These are phyloP conservation scores for Meyerozyma athensensis DNA, from an alignment of 1,139 yeast genomes.

Conservation along the genomic window DNA sequence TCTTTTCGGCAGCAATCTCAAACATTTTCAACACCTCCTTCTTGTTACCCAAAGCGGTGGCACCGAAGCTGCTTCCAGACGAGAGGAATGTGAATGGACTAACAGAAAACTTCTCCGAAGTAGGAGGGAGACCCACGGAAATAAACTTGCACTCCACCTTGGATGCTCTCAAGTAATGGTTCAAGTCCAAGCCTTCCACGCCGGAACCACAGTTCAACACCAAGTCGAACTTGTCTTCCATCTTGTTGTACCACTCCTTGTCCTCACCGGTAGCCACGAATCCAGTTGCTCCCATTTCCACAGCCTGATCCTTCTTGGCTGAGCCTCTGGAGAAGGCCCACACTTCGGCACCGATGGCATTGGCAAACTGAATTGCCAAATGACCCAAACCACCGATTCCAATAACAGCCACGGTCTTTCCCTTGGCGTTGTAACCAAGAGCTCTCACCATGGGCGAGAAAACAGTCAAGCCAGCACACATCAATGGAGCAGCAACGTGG, in stretches of 20 bases:
- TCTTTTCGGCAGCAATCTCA: constrained; percentile 34
- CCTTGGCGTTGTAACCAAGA: constrained; percentile 24
- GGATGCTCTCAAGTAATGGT: constrained; percentile 27
- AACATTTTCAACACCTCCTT: constrained; percentile 35
- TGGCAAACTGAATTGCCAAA: constrained; percentile 38
- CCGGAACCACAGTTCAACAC: constrained; percentile 47
- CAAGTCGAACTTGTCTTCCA: constrained; percentile 38
- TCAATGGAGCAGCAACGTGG: constrained; percentile 54
- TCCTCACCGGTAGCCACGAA: constrained; percentile 38
- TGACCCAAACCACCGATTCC: constrained; percentile 48
- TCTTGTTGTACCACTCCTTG: constrained; percentile 26
- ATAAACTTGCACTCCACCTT: constrained; percentile 45
- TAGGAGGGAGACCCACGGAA: constrained; percentile 51
- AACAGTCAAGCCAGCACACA: constrained; percentile 67
- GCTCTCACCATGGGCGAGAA: constrained; percentile 49
- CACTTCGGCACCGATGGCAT: constrained; percentile 39
- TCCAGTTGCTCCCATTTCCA: constrained; percentile 34
- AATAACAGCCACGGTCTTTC: constrained; percentile 43
- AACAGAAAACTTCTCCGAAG: constrained; percentile 28
- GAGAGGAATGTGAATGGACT: constrained; percentile 41
- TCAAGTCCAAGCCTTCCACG: constrained; percentile 30
- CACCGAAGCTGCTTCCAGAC: constrained; percentile 27
- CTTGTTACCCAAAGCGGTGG: constrained; percentile 35
- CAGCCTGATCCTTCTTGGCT: constrained; percentile 33
- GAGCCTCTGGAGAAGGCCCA: constrained; percentile 36